A percentile compares a stretch with the other conserved stretches of the same genome.
These are phyloP conservation scores for Penicillium sp. DNA, from an alignment of 2,329 filamentous ascomycete species.

Conservation along the genomic window DNA sequence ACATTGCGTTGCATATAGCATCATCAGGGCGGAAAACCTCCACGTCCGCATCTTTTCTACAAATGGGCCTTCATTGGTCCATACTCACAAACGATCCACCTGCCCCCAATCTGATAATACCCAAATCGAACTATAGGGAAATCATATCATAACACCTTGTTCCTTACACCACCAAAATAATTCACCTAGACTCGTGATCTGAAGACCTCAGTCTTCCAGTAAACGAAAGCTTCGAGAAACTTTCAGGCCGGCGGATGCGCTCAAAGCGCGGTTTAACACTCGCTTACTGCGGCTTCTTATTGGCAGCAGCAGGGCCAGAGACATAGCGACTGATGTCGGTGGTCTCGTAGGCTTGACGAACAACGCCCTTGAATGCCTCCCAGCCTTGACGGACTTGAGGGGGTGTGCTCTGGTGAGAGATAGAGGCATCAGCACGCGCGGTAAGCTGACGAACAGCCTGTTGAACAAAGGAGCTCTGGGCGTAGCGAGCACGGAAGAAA, in stretches of 20 bases:
- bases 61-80: slow-evolving; percentile 3
- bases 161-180: not conserved
- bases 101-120: not conserved
- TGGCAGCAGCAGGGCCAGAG: slow-evolving; percentile 45
- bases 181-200: not conserved
- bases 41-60: slow-evolving; percentile 25
- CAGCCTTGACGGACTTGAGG: slow-evolving; percentile 76
- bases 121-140: not conserved
- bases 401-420: slow-evolving; percentile 83
- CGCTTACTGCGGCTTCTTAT: slow-evolving; percentile 51
- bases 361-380: slow-evolving; percentile 72
- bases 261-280: not conserved
- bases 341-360: slow-evolving; percentile 72
- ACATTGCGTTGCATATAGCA: slow-evolving; percentile 27
- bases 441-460: slow-evolving; percentile 70
- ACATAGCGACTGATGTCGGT: slow-evolving; percentile 78
- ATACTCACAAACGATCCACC: not conserved
- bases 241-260: not conserved
- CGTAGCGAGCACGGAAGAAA: slow-evolving; percentile 87
- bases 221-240: not conserved
- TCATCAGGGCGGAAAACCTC: slow-evolving; percentile 21
- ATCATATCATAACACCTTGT: not conserved
- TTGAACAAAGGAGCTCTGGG: slow-evolving; percentile 93
- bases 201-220: not conserved
- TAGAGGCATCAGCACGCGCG: slow-evolving; percentile 74